A percentile compares a stretch with the other conserved stretches of the same genome.
These are phyloP conservation scores for Primulina eburnea DNA, from an alignment of 257 asterid genomes.

Conservation along the genomic window DNA sequence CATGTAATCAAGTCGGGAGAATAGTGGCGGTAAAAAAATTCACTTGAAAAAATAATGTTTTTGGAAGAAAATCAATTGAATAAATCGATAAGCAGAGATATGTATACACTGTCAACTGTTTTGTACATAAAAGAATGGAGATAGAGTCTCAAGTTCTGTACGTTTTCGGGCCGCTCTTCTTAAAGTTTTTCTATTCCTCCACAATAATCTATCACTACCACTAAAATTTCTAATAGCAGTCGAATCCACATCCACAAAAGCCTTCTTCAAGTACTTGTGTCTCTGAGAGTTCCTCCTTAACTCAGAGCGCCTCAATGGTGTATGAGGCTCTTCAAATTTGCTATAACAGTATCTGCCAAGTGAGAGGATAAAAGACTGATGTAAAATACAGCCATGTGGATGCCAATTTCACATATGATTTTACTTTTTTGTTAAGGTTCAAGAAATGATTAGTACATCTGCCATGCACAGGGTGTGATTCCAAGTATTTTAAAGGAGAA, in stretches of 20 bases:
- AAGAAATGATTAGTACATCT: neutral
- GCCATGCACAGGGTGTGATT: neutral
- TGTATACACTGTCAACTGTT: slow-evolving; percentile 26
- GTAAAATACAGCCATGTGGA: neutral
- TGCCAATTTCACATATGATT: neutral
- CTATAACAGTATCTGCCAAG: slow-evolving; percentile 43
- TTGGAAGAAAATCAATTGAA: slow-evolving; percentile 42
- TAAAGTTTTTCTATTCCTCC: slow-evolving; percentile 70
- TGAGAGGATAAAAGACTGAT: neutral
- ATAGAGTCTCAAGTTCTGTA: slow-evolving; percentile 44
- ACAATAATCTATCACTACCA: slow-evolving; percentile 43
- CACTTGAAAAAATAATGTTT: neutral
- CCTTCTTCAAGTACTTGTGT: slow-evolving; percentile 25
- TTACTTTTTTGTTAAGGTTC: neutral
- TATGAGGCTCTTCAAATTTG: slow-evolving; percentile 77
- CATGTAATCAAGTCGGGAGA: no score
- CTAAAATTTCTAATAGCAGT: slow-evolving; percentile 28
- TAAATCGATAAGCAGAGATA: slow-evolving; percentile 32
- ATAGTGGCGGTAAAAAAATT: neutral
- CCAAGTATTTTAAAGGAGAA: neutral
- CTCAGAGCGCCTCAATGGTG: slow-evolving; percentile 66
- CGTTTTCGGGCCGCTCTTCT: slow-evolving; percentile 71
- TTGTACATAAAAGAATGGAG: slow-evolving; percentile 59
- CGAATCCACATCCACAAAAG: slow-evolving; percentile 23
- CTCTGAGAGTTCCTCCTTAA: slow-evolving; percentile 47